Conservation (phyloP, 495 filamentous ascomycete species). For the Penicillium taxi region DNA sequence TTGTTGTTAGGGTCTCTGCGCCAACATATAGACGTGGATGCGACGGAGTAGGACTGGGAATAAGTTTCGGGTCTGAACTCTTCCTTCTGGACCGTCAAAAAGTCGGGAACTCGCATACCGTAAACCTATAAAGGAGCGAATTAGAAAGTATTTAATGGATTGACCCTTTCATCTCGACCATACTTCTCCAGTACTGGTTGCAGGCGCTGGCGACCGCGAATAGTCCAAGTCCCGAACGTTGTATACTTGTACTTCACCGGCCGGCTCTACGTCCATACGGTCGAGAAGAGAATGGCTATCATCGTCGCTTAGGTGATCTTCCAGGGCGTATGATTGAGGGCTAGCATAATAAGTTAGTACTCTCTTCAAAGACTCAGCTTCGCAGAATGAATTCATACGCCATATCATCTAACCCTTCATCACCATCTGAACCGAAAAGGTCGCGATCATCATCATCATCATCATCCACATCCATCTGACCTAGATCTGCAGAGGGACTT, state of each 20-base stretch:
- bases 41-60: conserved; percentile 57
- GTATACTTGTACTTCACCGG: conserved; percentile 43
- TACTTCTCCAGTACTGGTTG: conserved; percentile 60
- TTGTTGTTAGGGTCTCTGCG: conserved; percentile 57
- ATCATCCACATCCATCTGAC: conserved; percentile 35
- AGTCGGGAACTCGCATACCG: conserved; percentile 69
- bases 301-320: conserved; percentile 68
- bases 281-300: conserved; percentile 45
- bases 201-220: conserved; percentile 60
- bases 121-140: conserved; percentile 48
- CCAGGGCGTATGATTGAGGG: no score
- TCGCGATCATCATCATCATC: conserved; percentile 52
- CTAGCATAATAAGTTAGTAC: no score
- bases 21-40: conserved; percentile 63
- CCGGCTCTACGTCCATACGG: conserved; percentile 40
- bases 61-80: conserved; percentile 68
- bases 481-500: conserved; percentile 9
- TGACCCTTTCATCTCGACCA: background rate
- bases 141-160: background rate
- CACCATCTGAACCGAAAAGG: conserved; percentile 57
- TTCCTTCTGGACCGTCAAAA: conserved; percentile 66
- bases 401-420: conserved; percentile 35
- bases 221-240: conserved; percentile 52
- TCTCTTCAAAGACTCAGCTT: no score
- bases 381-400: conserved; percentile 25